Evolutionary conservation across 306 rosid genomes (phyloP), one percentile per base, ranked within the genome.

Genomic region (Ammopiptanthus mongolicus): DNA sequence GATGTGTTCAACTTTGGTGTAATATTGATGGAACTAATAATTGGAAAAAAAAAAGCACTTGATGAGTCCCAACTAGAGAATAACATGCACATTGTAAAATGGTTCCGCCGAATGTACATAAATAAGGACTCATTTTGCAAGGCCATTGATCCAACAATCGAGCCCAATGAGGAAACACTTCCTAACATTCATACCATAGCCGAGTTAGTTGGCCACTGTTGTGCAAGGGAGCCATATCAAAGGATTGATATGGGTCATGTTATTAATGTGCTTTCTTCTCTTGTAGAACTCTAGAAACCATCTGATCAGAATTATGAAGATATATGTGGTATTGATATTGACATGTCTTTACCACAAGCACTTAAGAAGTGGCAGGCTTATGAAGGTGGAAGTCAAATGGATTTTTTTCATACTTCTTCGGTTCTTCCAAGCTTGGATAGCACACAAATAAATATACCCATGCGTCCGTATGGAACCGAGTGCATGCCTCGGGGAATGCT

Each of bases 341-440:
- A 93, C 50, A 86, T 93, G 93, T 93, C 98, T 15, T 69, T 93
- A 56, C 98, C 97, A 34, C 98, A 93, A 80, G 97, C 97, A 1
- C 98, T 93, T 12, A 82, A 93, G 90, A 93, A 93, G 79, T 93
- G 98, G 98, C 98, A 93, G 52, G 96, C 98, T 69, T 93, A 85
- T 76, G 98, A 93, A 83, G 97, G 91, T 53, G 71, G 87, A 74
- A 86, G 88, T 69, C 83, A 89, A 37, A 33, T 88, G 84, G 98
- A 89, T 89, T 90, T 0, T 93, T 97, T 15, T 89, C 97, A 1
- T n/a, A n/a, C n/a, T n/a, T 93, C 97, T 0, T 91, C 96, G 0
- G 89, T 93, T 36, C 89, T 79, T 69, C 97, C 98, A 0, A 93
- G 98, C 85, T 80, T 86, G 75, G 98, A 93, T 82, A 93, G 89